Evolutionary conservation across 768 basidiomycete genomes (phyloP).

Genomic region (Neoboletus subvelutipes): DNA sequence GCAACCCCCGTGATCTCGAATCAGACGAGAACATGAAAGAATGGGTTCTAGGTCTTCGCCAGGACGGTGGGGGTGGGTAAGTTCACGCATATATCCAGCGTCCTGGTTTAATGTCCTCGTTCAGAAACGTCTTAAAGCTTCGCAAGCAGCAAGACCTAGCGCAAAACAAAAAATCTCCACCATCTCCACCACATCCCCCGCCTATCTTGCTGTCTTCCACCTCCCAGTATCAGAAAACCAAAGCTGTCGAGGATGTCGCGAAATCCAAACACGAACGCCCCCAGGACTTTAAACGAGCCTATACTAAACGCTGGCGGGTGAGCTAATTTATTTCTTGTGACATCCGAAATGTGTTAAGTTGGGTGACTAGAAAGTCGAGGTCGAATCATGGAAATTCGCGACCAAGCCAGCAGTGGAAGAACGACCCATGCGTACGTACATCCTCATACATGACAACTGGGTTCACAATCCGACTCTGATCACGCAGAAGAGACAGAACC

Average conservation of each 20-base stretch:
- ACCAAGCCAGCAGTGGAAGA: conserved; percentile 11
- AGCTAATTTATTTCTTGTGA: neutral
- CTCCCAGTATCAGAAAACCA: neutral
- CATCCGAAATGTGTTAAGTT: neutral
- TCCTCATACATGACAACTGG: neutral
- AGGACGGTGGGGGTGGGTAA: conserved; percentile 62
- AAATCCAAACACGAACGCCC: conserved; percentile 9
- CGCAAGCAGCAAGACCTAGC: conserved; percentile 35
- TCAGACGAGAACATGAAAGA: conserved; percentile 38
- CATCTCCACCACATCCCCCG: conserved; percentile 7
- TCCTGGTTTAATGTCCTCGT: neutral
- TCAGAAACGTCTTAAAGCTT: conserved; percentile 47
- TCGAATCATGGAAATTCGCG: conserved; percentile 16
- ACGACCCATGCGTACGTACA: conserved; percentile 9
- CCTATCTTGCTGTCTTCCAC: neutral
- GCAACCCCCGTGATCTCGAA: conserved; percentile 49
- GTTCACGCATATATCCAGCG: conserved; percentile 23
- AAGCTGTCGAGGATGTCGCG: neutral
- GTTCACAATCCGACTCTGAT: neutral
- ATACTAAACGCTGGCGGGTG: conserved; percentile 30
- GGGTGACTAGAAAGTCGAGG: conserved; percentile 10
- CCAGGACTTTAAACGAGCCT: conserved; percentile 11
- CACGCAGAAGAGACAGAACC: conserved; percentile 13
- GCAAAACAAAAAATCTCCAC: conserved; percentile 7
- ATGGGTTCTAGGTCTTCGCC: conserved; percentile 58